Base-by-base conservation (phyloP, 352 stramenopile species). In the Globisporangium spinosum region DNA sequence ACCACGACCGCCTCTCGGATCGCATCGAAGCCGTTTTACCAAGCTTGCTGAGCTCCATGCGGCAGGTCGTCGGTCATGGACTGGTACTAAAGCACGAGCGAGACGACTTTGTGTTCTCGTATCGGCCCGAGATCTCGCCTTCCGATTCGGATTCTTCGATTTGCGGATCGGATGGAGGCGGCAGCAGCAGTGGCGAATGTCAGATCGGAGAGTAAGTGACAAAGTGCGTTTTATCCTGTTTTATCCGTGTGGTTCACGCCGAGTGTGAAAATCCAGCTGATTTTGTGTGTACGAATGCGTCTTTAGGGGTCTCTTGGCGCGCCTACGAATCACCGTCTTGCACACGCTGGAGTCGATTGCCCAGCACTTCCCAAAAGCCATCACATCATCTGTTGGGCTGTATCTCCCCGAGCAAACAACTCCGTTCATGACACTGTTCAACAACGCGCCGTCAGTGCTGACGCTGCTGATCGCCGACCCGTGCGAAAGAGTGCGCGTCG, bases 391-490 rank as follows among this genome's bases (percentile, higher is more conserved):
- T 3, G 78, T 96, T 63, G 85, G 82, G 2, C 69, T 93, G 1
- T 96, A 96, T 63, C 62, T 96, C n/a, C 86, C 88, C 0, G 86
- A 94, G 62, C 86, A 90, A 62, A 89, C 77, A 0, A 90, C 85
- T 17, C 82, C 86, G 54, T 94, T 81, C 70, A 91, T 96, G 86
- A 91, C 86, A 27, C 70, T 96, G 29, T 96, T 85, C 64, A 83
- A 90, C 67, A 79, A 84, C 35, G 62, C 79, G 2, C 88, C 88
- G 27, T 96, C 88, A 1, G 79, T 94, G 32, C 74, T 96, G 32
- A 94, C 86, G 35, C 68, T 96, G 2, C 70, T 93, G 7, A 78
- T 96, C 17, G 79, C 83, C 2, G 88, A 96, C 57, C 85, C 86
- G 22, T 91, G 83, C 47, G 88, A 96, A 35, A 87, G 80, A 53